phyloP scores from a whole-genome alignment of 2,329 filamentous ascomycete species.

The Arthroderma uncinatum region DNA sequence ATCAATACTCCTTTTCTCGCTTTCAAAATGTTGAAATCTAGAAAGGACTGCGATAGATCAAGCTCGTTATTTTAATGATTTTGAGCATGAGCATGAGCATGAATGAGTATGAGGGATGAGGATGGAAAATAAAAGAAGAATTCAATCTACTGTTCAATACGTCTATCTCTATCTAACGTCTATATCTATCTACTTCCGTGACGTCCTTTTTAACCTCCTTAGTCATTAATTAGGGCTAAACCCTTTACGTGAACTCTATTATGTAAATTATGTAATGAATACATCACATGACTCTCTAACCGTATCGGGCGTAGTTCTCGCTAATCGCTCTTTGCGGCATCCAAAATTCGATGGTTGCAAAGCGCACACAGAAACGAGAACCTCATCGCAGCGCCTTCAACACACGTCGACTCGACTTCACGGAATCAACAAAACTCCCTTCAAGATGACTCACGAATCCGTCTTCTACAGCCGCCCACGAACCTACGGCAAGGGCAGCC shows the following conservation, averaged over 20 bases:
- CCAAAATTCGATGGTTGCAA: not conserved
- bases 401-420: not conserved
- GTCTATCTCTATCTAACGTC: not conserved
- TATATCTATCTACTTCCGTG: not conserved
- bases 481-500: constrained; percentile 92
- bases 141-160: not conserved
- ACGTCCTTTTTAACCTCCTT: not conserved
- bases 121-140: constrained; percentile 1
- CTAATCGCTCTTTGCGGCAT: not conserved
- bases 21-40: not conserved
- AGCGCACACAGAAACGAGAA: not conserved
- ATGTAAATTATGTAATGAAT: not conserved
- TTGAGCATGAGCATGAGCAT: not conserved
- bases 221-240: not conserved
- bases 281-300: not conserved
- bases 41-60: constrained; percentile 3
- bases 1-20: not conserved
- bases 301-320: not conserved
- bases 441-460: constrained; percentile 76
- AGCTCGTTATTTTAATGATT: not conserved
- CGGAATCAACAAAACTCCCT: not conserved
- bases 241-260: not conserved
- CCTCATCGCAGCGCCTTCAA: constrained; percentile 1
- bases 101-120: not conserved
- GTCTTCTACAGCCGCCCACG: constrained; percentile 99